Evolutionary conservation across 345 rosid genomes (phyloP), one percentile per base, ranked within the genome.

Genomic region (Erysimum cheiranthoides): DNA sequence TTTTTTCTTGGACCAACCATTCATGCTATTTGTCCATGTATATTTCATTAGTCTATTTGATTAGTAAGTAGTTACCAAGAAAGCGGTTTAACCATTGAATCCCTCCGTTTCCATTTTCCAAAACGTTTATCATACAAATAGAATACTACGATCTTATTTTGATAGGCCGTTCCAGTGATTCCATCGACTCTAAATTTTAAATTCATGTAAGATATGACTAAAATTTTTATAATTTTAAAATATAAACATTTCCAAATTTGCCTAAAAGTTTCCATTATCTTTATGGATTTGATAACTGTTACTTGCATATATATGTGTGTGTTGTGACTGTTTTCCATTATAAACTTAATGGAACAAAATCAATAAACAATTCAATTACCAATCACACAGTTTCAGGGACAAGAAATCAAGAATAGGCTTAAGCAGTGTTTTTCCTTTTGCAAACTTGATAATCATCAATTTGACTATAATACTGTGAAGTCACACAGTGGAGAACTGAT

Each of bases 391-490:
- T 21, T 21, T 34, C 7, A 66, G 31, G 31, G 30, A 57, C 40
- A 74, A n/a, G 59, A 56, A 46, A 35, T 74, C 49, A 32, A 46
- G 60, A 21, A 57, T 57, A 54, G 66, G 35, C 49, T 57, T 38
- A 58, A 74, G 32, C 42, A 66, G 43, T 57, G 66, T 47, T 66
- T 56, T 5, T 49, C 1, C 25, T 43, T 31, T 14, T 32, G 30
- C 50, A 36, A 71, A 60, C 31, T 39, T 58, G 43, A 58, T 58
- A 60, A 60, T 75, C 46, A 40, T 50, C 14, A 51, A 61, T 39
- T 69, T 70, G 59, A 61, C 63, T 34, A 69, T 40, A 68, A 68
- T 68, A 51, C 64, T 60, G 47, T 32, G 65, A 76, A 52, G 61
- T n/a, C 21, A 17, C 28, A 51, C 35, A 57, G 65, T 43, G 43